Conservation (phyloP, 495 filamentous ascomycete species). For the Aspergillus diversus region DNA sequence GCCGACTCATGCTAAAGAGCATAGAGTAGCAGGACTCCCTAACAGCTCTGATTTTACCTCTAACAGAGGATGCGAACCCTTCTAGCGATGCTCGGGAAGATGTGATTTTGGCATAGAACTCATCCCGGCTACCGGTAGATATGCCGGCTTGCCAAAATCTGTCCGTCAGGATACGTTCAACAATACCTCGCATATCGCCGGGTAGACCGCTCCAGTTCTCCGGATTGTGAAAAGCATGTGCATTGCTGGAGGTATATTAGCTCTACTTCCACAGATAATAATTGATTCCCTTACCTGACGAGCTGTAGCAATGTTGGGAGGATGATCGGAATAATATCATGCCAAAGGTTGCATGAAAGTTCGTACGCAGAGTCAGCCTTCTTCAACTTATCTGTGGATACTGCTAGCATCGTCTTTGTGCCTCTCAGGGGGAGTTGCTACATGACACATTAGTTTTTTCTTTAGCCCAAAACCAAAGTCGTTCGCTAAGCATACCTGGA, state of each 20-base stretch:
- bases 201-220: conserved; percentile 81
- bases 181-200: conserved; percentile 73
- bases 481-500: conserved; percentile 55
- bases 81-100: conserved; percentile 88
- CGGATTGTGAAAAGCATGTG: conserved; percentile 92
- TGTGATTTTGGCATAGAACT: conserved; percentile 91
- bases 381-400: conserved; percentile 85
- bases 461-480: too few relatives aligned
- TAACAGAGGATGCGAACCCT: conserved; percentile 89
- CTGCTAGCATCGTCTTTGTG: conserved; percentile 87
- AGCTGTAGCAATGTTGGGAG: conserved; percentile 86
- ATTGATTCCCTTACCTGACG: conserved; percentile 59
- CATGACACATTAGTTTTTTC: conserved; percentile 14
- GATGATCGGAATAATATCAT: conserved; percentile 77
- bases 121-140: conserved; percentile 88
- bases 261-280: neutral
- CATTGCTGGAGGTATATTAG: conserved; percentile 59
- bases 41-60: conserved; percentile 83
- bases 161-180: conserved; percentile 85
- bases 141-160: conserved; percentile 99
- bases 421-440: conserved; percentile 77
- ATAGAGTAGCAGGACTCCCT: conserved; percentile 93
- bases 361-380: conserved; percentile 67
- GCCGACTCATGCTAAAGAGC: conserved; percentile 86
- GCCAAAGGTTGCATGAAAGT: conserved; percentile 78